Evolutionary conservation across 176 grass and related monocot species (phyloP).

Genomic region (Triticum dicoccoides): DNA sequence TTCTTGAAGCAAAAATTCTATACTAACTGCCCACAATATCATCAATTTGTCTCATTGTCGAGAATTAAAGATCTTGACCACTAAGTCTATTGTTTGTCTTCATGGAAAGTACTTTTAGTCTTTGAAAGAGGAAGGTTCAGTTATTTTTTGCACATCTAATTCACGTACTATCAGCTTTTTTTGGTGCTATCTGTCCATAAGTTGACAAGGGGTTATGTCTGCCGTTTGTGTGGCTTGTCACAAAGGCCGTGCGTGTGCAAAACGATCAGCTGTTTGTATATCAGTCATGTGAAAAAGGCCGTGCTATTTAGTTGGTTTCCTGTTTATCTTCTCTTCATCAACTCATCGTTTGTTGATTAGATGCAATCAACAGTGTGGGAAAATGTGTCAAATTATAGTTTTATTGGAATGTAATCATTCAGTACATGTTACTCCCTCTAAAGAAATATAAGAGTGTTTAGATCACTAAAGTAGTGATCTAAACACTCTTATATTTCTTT

Average conservation of each 20-base stretch:
- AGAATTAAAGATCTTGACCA: constrained; percentile 37
- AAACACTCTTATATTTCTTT: too few relatives aligned
- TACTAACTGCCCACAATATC: constrained; percentile 38
- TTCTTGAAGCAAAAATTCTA: constrained; percentile 23
- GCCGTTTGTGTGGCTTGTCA: constrained; percentile 14
- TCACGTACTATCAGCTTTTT: not conserved
- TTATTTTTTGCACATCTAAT: constrained; percentile 3
- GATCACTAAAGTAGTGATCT: too few relatives aligned
- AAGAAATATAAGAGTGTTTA: too few relatives aligned
- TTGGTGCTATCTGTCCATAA: not conserved
- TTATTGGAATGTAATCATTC: constrained; percentile 4
- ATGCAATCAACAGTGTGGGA: not conserved
- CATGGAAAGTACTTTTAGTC: constrained; percentile 1
- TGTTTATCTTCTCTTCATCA: not conserved
- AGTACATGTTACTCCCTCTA: not conserved
- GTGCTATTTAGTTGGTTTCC: not conserved
- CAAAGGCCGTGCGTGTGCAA: constrained; percentile 10
- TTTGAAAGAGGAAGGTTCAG: not conserved
- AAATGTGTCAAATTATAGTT: not conserved
- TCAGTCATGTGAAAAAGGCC: not conserved
- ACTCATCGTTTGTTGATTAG: not conserved
- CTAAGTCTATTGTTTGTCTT: constrained; percentile 2
- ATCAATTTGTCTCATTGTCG: constrained; percentile 32
- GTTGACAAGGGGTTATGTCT: not conserved
- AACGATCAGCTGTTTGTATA: constrained; percentile 17